Evolutionary conservation across 1,284 basidiomycete species (phyloP), one percentile per base, ranked within the genome.

Genomic region (Rhizopogon hawkerae): DNA sequence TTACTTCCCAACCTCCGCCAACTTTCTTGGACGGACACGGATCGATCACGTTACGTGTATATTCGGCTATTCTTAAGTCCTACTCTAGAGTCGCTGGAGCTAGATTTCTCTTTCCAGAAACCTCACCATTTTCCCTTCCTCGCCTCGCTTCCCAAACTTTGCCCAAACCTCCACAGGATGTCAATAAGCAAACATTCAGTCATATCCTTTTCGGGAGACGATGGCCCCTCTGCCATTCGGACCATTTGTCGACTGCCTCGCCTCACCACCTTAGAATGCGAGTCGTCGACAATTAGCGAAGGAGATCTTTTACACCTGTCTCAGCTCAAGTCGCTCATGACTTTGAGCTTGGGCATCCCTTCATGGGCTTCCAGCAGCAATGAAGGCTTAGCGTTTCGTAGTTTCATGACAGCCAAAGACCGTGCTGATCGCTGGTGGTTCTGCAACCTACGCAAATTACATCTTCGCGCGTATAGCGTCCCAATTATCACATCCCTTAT

Each of bases 21-120:
- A 21, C 41, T 43, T 8, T 43, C 41, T 7, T 43, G 41, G 41
- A 43, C 41, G 5, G 41, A 43, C 41, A 43, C 41, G 13, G 41
- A 43, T 33, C 29, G 16, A 33, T 43, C 41, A 16, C 41, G 41
- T 9, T 43, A 43, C 31, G 41, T 33, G 11, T 43, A 43, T 33
- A 43, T 43, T 29, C 16, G 4, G n/a, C 13, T 43, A 21, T 43
- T 43, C 41, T 10, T 43, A 8, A 43, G 41, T 33, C 41, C 41
- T 33, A 43, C 29, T 9, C 16, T 43, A 13, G 41, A 43, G 16
- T 43, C 41, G 2, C 16, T 43, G 2, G 41, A 43, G 13, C 41
- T 43, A 29, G 41, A 43, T 43, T 43, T 43, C 13, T 43, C 16
- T 43, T 43, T 43, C 41, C 41, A 43, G 2, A 43, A 43, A 43